Evolutionary conservation across 208 protist genomes (phyloP).

Genomic region (Herpetomonas muscarum): DNA sequence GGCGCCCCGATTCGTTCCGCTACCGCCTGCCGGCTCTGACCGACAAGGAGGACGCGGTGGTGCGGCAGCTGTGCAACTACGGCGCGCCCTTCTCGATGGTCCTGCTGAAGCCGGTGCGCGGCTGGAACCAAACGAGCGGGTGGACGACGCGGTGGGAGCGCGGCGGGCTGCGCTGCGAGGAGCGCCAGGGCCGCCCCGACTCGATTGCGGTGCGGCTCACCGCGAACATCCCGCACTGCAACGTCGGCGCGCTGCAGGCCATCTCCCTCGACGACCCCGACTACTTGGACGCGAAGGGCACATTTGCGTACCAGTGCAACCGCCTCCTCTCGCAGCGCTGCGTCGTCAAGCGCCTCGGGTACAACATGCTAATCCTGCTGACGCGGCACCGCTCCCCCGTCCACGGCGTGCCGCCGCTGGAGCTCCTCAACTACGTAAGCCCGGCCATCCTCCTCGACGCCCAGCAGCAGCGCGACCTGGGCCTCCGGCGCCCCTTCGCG

Average conservation of each 20-base stretch:
- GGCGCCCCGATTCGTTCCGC: too few species aligned
- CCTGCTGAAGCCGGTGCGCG: constrained; percentile 20
- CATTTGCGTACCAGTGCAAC: constrained; percentile 30
- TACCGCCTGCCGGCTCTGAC: constrained; percentile 15
- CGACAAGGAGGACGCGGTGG: constrained; percentile 11
- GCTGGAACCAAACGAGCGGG: constrained; percentile 9
- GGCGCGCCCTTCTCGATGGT: constrained; percentile 24
- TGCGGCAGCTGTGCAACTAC: constrained; percentile 24
- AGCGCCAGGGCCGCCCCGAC: constrained; percentile 5
- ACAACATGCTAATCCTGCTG: constrained; percentile 34
- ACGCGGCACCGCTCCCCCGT: constrained; percentile 20
- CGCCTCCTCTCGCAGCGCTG: constrained; percentile 9
- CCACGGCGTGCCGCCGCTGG: constrained; percentile 20
- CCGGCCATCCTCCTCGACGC: constrained; percentile 34
- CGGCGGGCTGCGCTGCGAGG: constrained; percentile 18
- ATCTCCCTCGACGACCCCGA: constrained; percentile 39
- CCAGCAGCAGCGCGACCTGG: constrained; percentile 36
- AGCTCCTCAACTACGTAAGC: constrained; percentile 24
- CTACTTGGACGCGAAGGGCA: constrained; percentile 11
- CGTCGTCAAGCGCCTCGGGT: constrained; percentile 23
- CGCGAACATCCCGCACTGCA: constrained; percentile 37
- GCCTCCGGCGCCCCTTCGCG: constrained; percentile 15
- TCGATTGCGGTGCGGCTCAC: constrained; percentile 16
- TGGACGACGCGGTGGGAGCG: constrained; percentile 13
- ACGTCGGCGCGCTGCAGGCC: constrained; percentile 37